These are phyloP conservation scores for Xylaria arbuscula DNA, from an alignment of 2,329 filamentous ascomycete genomes.

Conservation along the genomic window DNA sequence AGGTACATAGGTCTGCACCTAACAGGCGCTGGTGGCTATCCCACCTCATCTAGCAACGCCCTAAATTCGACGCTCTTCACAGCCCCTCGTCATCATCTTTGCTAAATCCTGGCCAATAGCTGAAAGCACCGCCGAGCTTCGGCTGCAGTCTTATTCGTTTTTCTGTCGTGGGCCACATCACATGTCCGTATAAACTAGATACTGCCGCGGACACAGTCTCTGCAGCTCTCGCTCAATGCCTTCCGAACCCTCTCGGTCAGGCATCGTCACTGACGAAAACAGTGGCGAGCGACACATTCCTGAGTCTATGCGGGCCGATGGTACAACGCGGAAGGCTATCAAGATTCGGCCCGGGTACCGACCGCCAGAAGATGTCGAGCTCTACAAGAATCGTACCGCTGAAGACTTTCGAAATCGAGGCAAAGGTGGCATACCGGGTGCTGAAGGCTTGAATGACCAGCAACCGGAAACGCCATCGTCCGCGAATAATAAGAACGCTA, in stretches of 20 bases:
- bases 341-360: slow-evolving; percentile 92
- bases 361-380: slow-evolving; percentile 93
- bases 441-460: slow-evolving; percentile 67
- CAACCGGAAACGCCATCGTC: slow-evolving; percentile 59
- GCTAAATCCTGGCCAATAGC: slow-evolving; percentile 1
- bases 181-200: neutral
- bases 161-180: neutral
- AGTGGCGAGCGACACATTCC: slow-evolving; percentile 91
- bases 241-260: slow-evolving; percentile 68
- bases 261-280: slow-evolving; percentile 79
- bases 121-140: slow-evolving; percentile 15
- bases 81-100: slow-evolving; percentile 3
- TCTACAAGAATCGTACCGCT: slow-evolving; percentile 93
- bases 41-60: slow-evolving; percentile 8
- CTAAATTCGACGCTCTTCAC: slow-evolving; percentile 7
- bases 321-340: slow-evolving; percentile 92
- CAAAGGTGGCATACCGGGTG: slow-evolving; percentile 78
- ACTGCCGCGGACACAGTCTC: slow-evolving; percentile 1
- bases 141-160: slow-evolving; percentile 4
- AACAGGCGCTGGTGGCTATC: neutral
- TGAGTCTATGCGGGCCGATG: slow-evolving; percentile 85
- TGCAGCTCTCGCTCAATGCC: slow-evolving; percentile 52
- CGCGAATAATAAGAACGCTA: slow-evolving; percentile 85
- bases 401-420: slow-evolving; percentile 84
- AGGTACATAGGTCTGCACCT: neutral